Base-by-base conservation (phyloP, 78 protist genomes). In the Emiliania huxleyi region DNA sequence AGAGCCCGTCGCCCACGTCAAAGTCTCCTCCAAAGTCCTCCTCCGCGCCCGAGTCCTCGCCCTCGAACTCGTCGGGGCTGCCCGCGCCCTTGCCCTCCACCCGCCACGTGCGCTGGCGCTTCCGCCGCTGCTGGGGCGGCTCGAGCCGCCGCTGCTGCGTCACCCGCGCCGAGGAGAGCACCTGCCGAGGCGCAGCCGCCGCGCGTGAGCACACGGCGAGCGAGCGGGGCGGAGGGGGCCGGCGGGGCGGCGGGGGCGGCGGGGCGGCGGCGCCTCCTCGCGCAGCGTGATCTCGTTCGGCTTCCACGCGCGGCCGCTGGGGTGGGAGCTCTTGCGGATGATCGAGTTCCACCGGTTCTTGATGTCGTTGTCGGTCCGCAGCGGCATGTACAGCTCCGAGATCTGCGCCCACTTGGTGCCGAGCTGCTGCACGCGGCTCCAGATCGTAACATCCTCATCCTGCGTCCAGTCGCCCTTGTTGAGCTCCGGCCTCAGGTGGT, bases 271-370 rank as follows among this genome's bases (percentile, higher is more conserved):
- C 56, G 56, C 12, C 56, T 49, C 56, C n/a, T 26, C 18, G 75
- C 37, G 75, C 2, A 26, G 38, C 12, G 75, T 4, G n/a, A 2
- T 26, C 75, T 26, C 75, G 75, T 5, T 2, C 12, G 75, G 75
- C 12, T 12, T 26, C 37, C 37, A 12, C 37, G 75, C 33, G 75
- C 75, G 75, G 21, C 81, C 81, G 18, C 42, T 22, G 2, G 81
- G 81, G 42, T 71, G 81, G 3, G 5, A 8, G 18, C 8, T 4
- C 42, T 71, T 71, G 81, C 81, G 81, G 42, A 71, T 71, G 42
- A 71, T 71, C 81, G 81, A 71, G 81, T 71, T 71, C 81, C 81
- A 71, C 62, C 62, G 37, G 81, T 71, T 71, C 81, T 71, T 71
- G 81, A 71, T 71, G 42, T 71, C 81, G 18, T 71, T 71, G 81